Evolutionary conservation across 176 grass and related monocot species (phyloP).

Genomic region (Calamus simplicifolius): DNA sequence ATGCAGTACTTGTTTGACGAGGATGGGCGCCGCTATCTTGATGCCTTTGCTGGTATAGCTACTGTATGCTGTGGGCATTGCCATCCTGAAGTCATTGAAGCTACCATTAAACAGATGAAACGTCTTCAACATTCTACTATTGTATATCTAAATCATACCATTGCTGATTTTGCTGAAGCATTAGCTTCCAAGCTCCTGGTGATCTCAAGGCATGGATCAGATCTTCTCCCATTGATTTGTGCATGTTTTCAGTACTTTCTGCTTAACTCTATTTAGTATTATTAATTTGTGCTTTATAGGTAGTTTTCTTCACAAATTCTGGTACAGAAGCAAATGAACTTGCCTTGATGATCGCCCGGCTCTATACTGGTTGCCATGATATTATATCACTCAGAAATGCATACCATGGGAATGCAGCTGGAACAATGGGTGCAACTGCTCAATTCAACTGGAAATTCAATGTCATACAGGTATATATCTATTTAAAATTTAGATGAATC

Average conservation of each 20-base stretch:
- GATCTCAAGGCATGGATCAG: conserved; percentile 54
- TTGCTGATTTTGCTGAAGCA: conserved; percentile 86
- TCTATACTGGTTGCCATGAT: conserved; percentile 81
- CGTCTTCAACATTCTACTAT: conserved; percentile 81
- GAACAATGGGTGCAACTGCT: conserved; percentile 85
- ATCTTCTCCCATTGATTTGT: neutral
- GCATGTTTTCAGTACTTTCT: too few relatives aligned
- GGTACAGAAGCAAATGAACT: conserved; percentile 98
- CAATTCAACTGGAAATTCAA: conserved; percentile 99
- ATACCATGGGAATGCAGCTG: conserved; percentile 83
- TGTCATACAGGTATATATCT: conserved; percentile 45
- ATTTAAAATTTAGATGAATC: too few relatives aligned
- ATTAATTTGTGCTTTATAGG: conserved; percentile 15
- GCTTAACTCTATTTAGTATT: neutral
- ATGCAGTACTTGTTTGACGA: conserved; percentile 95
- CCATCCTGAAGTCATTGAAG: conserved; percentile 74
- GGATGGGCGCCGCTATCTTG: conserved; percentile 63
- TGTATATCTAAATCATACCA: conserved; percentile 79
- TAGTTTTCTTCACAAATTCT: conserved; percentile 98
- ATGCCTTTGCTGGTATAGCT: conserved; percentile 92
- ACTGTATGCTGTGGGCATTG: conserved; percentile 87
- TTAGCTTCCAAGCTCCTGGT: conserved; percentile 78
- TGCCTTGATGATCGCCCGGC: conserved; percentile 76
- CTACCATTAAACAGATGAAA: conserved; percentile 48
- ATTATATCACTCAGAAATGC: conserved; percentile 83